Conservation (phyloP, 768 basidiomycete genomes). For the Ephemerocybe angulata region DNA sequence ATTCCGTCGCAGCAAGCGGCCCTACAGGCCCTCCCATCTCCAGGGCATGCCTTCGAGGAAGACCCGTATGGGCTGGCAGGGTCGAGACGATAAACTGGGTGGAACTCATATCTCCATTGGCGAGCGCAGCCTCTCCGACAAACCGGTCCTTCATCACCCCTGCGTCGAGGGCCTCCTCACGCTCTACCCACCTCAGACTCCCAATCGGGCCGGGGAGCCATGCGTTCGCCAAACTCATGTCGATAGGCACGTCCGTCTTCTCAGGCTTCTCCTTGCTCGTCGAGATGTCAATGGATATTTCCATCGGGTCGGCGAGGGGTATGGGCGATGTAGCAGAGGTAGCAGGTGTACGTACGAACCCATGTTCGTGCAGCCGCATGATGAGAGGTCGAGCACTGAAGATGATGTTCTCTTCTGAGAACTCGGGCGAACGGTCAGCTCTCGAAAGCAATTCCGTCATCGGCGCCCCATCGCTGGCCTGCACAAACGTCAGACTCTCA, state of each 20-base stretch:
- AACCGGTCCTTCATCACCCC: conserved; percentile 1
- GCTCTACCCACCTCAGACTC: conserved; percentile 13
- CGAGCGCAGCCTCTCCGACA: not conserved
- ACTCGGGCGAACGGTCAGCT: conserved; percentile 4
- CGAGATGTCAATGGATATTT: not conserved
- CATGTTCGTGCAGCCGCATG: conserved; percentile 12
- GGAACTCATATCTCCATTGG: no score
- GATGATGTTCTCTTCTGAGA: conserved; percentile 2
- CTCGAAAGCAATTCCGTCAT: conserved; percentile 13
- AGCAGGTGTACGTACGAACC: conserved; percentile 7
- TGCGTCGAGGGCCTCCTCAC: not conserved
- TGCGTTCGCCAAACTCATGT: conserved; percentile 30
- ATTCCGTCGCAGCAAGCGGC: not conserved
- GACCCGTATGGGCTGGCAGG: no score
- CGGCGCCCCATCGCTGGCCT: not conserved
- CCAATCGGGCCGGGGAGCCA: conserved; percentile 35
- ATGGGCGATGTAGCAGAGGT: not conserved
- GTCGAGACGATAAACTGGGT: not conserved
- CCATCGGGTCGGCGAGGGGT: not conserved
- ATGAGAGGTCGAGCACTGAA: conserved; percentile 18
- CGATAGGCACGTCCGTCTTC: conserved; percentile 13
- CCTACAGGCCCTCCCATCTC: not conserved
- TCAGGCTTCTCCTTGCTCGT: conserved; percentile 2
- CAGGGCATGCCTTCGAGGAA: no score
- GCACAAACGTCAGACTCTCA: not conserved